Percentiles rank a stretch among this genome's conserved stretches.
Conservation (phyloP, 2,329 filamentous ascomycete genomes). For the Fusarium acutatum region DNA sequence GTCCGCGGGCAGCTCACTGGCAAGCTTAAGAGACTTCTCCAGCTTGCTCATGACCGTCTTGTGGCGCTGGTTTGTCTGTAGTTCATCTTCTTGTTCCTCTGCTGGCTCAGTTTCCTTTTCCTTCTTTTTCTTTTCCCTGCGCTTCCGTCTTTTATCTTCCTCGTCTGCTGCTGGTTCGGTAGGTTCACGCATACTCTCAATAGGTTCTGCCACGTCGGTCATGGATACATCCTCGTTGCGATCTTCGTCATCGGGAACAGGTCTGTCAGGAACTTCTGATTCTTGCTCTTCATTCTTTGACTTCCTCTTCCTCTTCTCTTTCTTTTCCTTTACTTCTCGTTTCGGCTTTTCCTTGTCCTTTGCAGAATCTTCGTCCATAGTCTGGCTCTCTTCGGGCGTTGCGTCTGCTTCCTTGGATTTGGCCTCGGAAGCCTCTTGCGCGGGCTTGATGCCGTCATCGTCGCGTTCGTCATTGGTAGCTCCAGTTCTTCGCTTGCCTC, state of each 20-base stretch:
- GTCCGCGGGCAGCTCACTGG: constrained; percentile 51
- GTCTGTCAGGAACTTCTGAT: constrained; percentile 9
- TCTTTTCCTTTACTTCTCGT: constrained; percentile 18
- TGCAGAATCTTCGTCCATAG: constrained; percentile 38
- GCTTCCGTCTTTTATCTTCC: constrained; percentile 32
- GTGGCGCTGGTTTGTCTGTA: constrained; percentile 50
- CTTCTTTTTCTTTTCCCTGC: constrained; percentile 47
- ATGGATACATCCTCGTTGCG: constrained; percentile 35
- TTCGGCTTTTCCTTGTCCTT: constrained; percentile 36
- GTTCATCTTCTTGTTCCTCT: constrained; percentile 38
- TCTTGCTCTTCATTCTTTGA: constrained; percentile 15
- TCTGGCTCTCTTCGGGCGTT: constrained; percentile 41
- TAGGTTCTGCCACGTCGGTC: constrained; percentile 25
- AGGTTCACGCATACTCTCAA: neutral
- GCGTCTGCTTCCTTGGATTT: constrained; percentile 44
- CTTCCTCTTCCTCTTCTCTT: constrained; percentile 16
- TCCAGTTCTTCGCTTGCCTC: constrained; percentile 34
- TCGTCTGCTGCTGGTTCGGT: neutral
- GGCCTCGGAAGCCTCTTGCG: constrained; percentile 9
- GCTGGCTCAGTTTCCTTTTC: constrained; percentile 28
- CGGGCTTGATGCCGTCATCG: constrained; percentile 22
- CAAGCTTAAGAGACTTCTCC: constrained; percentile 62
- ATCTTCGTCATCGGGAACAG: constrained; percentile 6
- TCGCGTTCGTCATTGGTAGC: constrained; percentile 8
- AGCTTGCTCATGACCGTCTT: constrained; percentile 64